Evolutionary conservation across 202 grass and related monocot species (phyloP).

Genomic region (Elaeis oleifera): DNA sequence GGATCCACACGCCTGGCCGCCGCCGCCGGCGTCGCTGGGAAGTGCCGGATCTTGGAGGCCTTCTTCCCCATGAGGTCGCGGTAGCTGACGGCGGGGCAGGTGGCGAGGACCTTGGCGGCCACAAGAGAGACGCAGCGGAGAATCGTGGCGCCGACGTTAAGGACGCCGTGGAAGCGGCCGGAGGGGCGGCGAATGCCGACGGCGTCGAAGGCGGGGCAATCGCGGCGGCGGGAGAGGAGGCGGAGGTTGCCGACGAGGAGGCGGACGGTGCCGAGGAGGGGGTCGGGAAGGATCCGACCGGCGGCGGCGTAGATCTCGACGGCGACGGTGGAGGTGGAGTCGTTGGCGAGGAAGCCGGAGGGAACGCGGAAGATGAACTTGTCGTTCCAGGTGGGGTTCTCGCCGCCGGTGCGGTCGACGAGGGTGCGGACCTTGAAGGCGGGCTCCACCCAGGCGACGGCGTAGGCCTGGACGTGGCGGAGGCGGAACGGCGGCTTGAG

Average conservation of each 20-base stretch:
- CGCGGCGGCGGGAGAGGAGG: conserved; percentile 49
- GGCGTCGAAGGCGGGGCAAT: conserved; percentile 55
- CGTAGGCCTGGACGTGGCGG: not conserved
- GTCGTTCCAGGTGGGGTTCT: conserved; percentile 7
- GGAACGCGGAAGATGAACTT: conserved; percentile 6
- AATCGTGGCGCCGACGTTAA: conserved; percentile 64
- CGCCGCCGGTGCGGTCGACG: not conserved
- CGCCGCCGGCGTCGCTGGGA: conserved; percentile 10
- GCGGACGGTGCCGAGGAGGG: conserved; percentile 50
- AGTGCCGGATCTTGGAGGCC: conserved; percentile 31
- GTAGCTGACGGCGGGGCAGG: conserved; percentile 52
- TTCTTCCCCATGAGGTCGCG: conserved; percentile 33
- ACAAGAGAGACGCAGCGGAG: conserved; percentile 37
- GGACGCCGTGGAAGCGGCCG: conserved; percentile 62
- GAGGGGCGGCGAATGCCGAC: conserved; percentile 77
- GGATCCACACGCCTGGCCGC: conserved; percentile 7
- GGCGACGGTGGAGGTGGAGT: not conserved
- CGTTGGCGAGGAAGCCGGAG: not conserved
- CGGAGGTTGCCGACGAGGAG: conserved; percentile 65
- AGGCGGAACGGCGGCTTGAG: not conserved
- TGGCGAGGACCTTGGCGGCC: conserved; percentile 44
- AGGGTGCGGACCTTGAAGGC: not conserved
- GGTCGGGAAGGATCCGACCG: conserved; percentile 56
- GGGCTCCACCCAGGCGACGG: not conserved
- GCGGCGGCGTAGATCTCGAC: conserved; percentile 72